These are phyloP conservation scores for Candolleomyces efflorescens DNA, from an alignment of 768 basidiomycete species.

Conservation along the genomic window DNA sequence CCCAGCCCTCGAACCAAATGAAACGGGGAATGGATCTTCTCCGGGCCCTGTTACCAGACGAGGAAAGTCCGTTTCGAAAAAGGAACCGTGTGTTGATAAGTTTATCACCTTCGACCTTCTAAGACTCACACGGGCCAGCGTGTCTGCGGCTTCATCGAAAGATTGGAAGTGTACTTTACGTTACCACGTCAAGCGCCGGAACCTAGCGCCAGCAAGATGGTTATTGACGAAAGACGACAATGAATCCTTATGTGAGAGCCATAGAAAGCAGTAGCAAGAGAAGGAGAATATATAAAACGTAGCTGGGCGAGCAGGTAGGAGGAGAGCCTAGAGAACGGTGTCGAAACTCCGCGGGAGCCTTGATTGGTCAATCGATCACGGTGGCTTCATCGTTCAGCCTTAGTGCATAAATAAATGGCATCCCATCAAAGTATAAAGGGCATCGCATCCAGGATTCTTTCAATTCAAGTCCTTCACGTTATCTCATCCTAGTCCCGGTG, in stretches of 20 bases:
- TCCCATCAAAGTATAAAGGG: conserved; percentile 6
- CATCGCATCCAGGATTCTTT: not conserved
- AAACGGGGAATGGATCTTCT: conserved; percentile 50
- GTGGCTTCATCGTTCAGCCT: conserved; percentile 22
- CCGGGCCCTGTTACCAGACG: conserved; percentile 51
- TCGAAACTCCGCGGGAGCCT: conserved; percentile 26
- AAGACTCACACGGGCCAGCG: conserved; percentile 36
- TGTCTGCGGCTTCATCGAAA: conserved; percentile 8
- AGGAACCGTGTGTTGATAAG: conserved; percentile 40
- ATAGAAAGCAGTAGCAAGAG: not conserved
- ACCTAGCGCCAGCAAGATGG: conserved; percentile 8
- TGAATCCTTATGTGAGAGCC: not conserved
- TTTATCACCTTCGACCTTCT: conserved; percentile 32
- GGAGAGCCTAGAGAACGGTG: conserved; percentile 9
- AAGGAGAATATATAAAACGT: not conserved
- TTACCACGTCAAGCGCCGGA: conserved; percentile 11
- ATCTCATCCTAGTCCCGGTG: conserved; percentile 29
- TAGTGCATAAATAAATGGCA: conserved; percentile 18
- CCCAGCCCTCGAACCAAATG: conserved; percentile 38
- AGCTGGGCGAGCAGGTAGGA: not conserved
- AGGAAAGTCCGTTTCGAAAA: conserved; percentile 43
- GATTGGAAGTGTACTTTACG: conserved; percentile 10
- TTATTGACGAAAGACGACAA: not conserved
- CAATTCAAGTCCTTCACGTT: not conserved
- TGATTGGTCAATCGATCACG: conserved; percentile 28